Evolutionary conservation across 2,329 filamentous ascomycete species (phyloP).

Genomic region (Juglanconis oblonga): DNA sequence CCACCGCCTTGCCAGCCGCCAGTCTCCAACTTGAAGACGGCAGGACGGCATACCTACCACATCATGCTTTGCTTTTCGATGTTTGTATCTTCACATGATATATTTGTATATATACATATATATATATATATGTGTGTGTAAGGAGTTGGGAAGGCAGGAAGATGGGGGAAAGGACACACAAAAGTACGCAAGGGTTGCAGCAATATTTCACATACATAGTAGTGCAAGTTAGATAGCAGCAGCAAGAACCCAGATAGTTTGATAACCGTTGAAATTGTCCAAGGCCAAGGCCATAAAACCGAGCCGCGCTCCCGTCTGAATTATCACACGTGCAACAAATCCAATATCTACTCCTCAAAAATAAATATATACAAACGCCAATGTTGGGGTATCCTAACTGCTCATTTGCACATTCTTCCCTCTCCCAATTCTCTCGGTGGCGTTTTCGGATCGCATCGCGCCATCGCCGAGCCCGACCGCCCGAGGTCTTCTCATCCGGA

Average conservation of each 20-base stretch:
- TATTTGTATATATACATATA: too few species aligned
- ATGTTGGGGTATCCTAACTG: neutral
- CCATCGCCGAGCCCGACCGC: neutral
- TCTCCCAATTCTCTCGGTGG: neutral
- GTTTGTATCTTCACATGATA: too few species aligned
- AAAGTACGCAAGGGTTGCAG: too few species aligned
- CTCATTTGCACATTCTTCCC: neutral
- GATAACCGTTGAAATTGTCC: neutral
- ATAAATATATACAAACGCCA: neutral
- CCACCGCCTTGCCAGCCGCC: too few species aligned
- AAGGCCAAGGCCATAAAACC: neutral
- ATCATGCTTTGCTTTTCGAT: too few species aligned
- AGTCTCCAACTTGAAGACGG: too few species aligned
- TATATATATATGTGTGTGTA: too few species aligned
- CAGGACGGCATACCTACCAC: too few species aligned
- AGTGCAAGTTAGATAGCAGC: too few species aligned
- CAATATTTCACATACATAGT: too few species aligned
- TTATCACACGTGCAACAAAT: neutral
- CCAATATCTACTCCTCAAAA: neutral
- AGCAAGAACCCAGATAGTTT: neutral
- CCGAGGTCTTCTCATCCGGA: neutral
- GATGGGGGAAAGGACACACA: too few species aligned
- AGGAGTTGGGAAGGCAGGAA: too few species aligned
- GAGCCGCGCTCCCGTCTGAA: neutral
- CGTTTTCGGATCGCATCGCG: neutral